Evolutionary conservation across 2,329 filamentous ascomycete genomes (phyloP).

Genomic region (Ceratocystis cacaofunesta): DNA sequence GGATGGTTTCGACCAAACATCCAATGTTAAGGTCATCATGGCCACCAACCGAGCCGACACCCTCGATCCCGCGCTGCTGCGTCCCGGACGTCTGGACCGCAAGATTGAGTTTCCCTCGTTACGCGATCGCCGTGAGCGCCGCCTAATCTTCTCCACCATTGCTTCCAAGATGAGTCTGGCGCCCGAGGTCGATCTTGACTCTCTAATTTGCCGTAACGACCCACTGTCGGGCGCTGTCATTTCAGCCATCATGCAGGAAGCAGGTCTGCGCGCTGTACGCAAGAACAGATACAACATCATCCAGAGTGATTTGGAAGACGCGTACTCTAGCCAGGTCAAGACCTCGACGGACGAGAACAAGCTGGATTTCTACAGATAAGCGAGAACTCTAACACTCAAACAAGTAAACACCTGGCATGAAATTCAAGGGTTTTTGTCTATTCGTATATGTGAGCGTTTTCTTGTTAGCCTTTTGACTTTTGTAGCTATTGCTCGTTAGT

Average conservation of each 20-base stretch:
- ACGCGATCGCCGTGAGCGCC: slow-evolving; percentile 81
- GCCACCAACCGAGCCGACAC: slow-evolving; percentile 97
- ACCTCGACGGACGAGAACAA: slow-evolving; percentile 50
- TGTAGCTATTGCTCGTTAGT: not conserved
- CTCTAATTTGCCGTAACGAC: slow-evolving; percentile 90
- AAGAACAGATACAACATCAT: slow-evolving; percentile 99
- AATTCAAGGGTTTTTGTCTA: not conserved
- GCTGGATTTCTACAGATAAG: slow-evolving; percentile 85
- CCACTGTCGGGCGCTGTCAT: slow-evolving; percentile 91
- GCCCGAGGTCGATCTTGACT: slow-evolving; percentile 91
- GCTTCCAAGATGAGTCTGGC: slow-evolving; percentile 93
- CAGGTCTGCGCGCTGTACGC: slow-evolving; percentile 78
- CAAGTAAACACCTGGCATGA: not conserved
- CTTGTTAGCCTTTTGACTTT: not conserved
- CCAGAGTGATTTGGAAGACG: slow-evolving; percentile 89
- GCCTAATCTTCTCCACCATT: slow-evolving; percentile 95
- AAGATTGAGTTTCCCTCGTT: slow-evolving; percentile 99
- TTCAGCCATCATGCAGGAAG: slow-evolving; percentile 98
- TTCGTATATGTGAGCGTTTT: not conserved
- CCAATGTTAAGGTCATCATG: slow-evolving; percentile 99
- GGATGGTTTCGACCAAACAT: slow-evolving; percentile 98
- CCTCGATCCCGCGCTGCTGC: slow-evolving; percentile 82
- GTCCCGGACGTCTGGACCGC: slow-evolving; percentile 85
- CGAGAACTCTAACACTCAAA: slow-evolving; percentile 8
- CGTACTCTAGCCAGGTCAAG: slow-evolving; percentile 95